phyloP scores from a whole-genome alignment of 441 rosid species.

The Gossypium schwendimanii region DNA sequence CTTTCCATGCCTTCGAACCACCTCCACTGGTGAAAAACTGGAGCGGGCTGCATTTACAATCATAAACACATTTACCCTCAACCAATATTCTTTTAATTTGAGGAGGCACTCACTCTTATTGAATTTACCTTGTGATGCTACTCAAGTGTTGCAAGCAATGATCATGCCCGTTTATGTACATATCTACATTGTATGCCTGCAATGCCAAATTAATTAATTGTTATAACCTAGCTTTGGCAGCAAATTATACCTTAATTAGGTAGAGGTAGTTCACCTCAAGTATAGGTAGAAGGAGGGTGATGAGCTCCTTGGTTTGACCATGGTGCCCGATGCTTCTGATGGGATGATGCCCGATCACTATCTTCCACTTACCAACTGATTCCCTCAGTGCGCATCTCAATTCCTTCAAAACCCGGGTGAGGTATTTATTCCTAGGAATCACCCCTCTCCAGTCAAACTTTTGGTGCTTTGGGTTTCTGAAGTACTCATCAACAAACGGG shows the following conservation, averaged over 20 bases:
- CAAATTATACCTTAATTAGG: background rate
- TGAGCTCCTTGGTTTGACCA: conserved; percentile 55
- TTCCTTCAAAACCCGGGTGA: conserved; percentile 48
- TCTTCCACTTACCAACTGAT: conserved; percentile 65
- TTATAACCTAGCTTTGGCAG: background rate
- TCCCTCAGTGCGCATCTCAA: conserved; percentile 37
- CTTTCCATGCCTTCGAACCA: conserved; percentile 43
- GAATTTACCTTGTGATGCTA: conserved; percentile 14
- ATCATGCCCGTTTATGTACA: conserved; percentile 56
- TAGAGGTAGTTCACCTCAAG: conserved; percentile 39
- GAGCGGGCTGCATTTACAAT: conserved; percentile 19
- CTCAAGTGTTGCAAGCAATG: conserved; percentile 49
- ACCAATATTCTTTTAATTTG: background rate
- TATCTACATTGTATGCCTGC: conserved; percentile 43
- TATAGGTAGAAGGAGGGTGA: conserved; percentile 51
- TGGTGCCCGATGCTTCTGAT: conserved; percentile 68
- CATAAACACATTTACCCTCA: background rate
- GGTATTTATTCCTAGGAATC: conserved; percentile 41
- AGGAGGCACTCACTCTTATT: background rate
- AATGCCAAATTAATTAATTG: background rate
- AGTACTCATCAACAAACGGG: conserved; percentile 50
- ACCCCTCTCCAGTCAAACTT: conserved; percentile 74
- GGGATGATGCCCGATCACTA: conserved; percentile 81
- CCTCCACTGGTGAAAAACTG: conserved; percentile 39
- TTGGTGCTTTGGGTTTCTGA: conserved; percentile 34